Percentiles rank a stretch among this genome's conserved stretches.
phyloP scores from a whole-genome alignment of 2,329 filamentous ascomycete species.

The Capronia epimyces region DNA sequence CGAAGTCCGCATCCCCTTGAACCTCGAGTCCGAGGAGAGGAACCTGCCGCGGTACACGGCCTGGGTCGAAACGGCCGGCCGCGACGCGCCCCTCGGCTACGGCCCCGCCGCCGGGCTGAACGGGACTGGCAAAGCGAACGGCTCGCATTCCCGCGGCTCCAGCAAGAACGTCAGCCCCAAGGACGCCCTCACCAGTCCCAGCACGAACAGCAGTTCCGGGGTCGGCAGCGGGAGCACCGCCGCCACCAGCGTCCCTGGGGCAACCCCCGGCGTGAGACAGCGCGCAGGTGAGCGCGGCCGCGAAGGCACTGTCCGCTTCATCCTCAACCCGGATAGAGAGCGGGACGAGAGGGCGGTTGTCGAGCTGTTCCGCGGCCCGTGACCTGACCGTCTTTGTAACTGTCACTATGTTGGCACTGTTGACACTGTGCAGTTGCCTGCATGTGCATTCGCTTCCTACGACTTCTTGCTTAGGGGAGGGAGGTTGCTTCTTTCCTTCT shows the following conservation, averaged over 20 bases:
- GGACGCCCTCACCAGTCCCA: slow-evolving; percentile 18
- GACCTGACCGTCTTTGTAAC: slow-evolving; percentile 1
- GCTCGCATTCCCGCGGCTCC: slow-evolving; percentile 1
- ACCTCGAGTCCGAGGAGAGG: slow-evolving; percentile 66
- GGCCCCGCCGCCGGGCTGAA: slow-evolving; percentile 7
- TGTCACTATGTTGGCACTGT: no score
- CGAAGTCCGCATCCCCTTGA: slow-evolving; percentile 77
- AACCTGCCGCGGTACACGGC: slow-evolving; percentile 59
- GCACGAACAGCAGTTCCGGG: slow-evolving; percentile 8
- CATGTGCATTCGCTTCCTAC: no score
- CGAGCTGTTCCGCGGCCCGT: slow-evolving; percentile 42
- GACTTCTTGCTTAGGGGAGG: no score
- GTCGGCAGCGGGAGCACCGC: slow-evolving; percentile 7
- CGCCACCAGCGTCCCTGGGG: slow-evolving; percentile 14
- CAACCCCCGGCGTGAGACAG: slow-evolving; percentile 16
- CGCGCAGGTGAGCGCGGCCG: slow-evolving; percentile 42
- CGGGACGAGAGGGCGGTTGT: slow-evolving; percentile 64
- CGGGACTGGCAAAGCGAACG: slow-evolving; percentile 7
- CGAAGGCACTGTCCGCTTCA: slow-evolving; percentile 79
- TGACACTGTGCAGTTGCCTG: no score
- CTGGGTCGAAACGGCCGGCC: slow-evolving; percentile 37
- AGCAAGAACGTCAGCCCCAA: slow-evolving; percentile 23
- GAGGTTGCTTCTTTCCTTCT: no score
- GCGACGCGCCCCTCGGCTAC: neutral
- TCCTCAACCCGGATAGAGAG: slow-evolving; percentile 74